A percentile compares a stretch with the other conserved stretches of the same genome.
Evolutionary conservation across 225 moss, liverwort and hornwort genomes (phyloP).

Genomic region (Physcomitrellopsis africana): DNA sequence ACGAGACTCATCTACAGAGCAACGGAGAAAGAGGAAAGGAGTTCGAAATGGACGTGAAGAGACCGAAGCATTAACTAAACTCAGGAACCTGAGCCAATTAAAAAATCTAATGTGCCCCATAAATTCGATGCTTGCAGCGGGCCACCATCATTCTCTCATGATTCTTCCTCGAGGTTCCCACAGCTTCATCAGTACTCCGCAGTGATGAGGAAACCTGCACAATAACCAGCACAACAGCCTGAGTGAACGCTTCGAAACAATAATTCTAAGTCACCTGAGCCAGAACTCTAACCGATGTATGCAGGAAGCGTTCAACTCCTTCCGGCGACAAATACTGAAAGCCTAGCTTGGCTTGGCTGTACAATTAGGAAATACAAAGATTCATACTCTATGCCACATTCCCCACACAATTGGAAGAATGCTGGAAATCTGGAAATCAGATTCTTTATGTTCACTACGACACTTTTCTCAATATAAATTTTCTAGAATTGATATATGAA

Average conservation of each 20-base stretch:
- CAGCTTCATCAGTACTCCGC: background rate
- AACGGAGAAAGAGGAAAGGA: constrained; percentile 13
- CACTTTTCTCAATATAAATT: background rate
- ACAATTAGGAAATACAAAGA: background rate
- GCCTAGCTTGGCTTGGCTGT: background rate
- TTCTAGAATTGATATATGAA: constrained; percentile 3
- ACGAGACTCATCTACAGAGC: constrained; percentile 22
- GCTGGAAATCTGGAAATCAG: background rate
- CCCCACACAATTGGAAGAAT: background rate
- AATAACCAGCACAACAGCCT: background rate
- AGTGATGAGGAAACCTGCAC: constrained; percentile 7
- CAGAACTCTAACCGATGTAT: background rate
- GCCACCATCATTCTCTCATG: constrained; percentile 40
- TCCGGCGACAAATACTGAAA: constrained; percentile 6
- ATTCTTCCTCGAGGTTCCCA: constrained; percentile 19
- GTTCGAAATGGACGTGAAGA: constrained; percentile 15
- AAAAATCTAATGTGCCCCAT: constrained; percentile 25
- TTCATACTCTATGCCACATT: too few species aligned
- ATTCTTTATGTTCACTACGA: constrained; percentile 14
- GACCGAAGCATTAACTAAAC: constrained; percentile 31
- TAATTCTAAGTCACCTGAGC: background rate
- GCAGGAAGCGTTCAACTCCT: constrained; percentile 4
- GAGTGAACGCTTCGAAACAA: background rate
- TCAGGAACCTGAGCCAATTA: constrained; percentile 36
- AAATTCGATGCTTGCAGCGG: constrained; percentile 25